Evolutionary conservation across 2,329 filamentous ascomycete genomes (phyloP), one percentile per base, ranked within the genome.

Genomic region (Apiospora marii): DNA sequence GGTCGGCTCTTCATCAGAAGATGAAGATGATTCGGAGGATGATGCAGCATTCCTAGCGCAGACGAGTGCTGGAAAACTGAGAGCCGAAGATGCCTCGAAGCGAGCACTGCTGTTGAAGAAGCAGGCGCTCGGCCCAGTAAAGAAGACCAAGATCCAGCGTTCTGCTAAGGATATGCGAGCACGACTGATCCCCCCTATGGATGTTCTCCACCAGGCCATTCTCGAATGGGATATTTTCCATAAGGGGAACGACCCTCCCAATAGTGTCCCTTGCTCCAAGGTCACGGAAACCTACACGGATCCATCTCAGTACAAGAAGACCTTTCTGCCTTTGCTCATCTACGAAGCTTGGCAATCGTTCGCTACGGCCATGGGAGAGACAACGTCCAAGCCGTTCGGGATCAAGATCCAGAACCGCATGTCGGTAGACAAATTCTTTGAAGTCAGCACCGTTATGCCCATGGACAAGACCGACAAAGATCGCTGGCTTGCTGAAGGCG

Each of bases 331-430:
- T 7, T 87, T 99, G 30, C 87, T 99, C 46, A 91, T 96, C 43
- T 92, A 97, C 37, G 96, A 99, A 85, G 96, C 96, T 43, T 99
- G 96, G 96, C 93, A 97, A 80, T 93, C 94, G 5, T 96, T 99
- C 80, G 92, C 97, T 69, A 95, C 94, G 69, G 90, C 94, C 27
- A 95, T 95, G 80, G 94, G 98, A 78, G 96, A 99, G 82, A 90
- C 92, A 68, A 93, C 89, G 27, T 91, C 91, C 75, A 94, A 92
- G 79, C 86, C 94, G 0, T 97, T 98, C 79, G 94, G 95, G 73
- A 91, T 98, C 82, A 97, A 95, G 79, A 90, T 99, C 70, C 89
- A 93, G 69, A 97, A 93, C 78, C 93, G 96, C 74, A 92, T 96
- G 79, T 96, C 92, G 67, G 95, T 99, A 14, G 96, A 99, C 82